Evolutionary conservation across 1,284 basidiomycete species (phyloP), one percentile per base, ranked within the genome.

Genomic region (Marasmius oreades): DNA sequence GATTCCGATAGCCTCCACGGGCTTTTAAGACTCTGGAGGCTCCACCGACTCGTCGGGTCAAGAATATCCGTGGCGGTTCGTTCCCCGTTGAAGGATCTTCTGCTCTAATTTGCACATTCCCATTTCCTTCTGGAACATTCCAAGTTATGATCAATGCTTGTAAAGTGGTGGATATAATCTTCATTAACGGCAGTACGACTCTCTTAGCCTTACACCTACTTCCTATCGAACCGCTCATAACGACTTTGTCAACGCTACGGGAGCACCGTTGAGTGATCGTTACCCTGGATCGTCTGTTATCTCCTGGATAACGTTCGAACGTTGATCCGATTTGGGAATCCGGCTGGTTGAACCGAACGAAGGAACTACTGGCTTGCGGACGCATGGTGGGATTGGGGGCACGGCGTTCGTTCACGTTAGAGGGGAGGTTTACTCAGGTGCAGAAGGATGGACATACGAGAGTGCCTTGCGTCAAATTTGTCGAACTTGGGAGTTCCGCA

Each of bases 131-230:
- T 42, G 70, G 68, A 7, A 70, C 72, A 1, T 59, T 65, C 0
- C 67, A 69, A 51, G 58, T 58, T 5, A 56, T 63, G 57, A 66
- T 67, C 58, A 63, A 63, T 12, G 66, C 66, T 23, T 75, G 73
- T 55, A 72, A 75, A 57, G 66, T 66, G n/a, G 70, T 75, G 18
- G 73, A 75, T 59, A 75, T 73, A 63, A 66, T 71, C 18, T 64
- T 73, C 53, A 61, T 64, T 20, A 67, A 71, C 20, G 62, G 64
- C 26, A 68, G 64, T 44, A 37, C 59, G 1, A 58, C 63, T 11
- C 63, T 11, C 52, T 70, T 24, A 57, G 64, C 2, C 62, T 73
- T 34, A 56, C 58, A 1, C 59, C 66, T 12, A 65, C 62, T 0
- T 62, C 67, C 1, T 73, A 67, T 58, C 63, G 60, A 24, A 71